These are phyloP conservation scores for Rutidosis leptorrhynchoides DNA, from an alignment of 129 eudicot species.

Conservation along the genomic window DNA sequence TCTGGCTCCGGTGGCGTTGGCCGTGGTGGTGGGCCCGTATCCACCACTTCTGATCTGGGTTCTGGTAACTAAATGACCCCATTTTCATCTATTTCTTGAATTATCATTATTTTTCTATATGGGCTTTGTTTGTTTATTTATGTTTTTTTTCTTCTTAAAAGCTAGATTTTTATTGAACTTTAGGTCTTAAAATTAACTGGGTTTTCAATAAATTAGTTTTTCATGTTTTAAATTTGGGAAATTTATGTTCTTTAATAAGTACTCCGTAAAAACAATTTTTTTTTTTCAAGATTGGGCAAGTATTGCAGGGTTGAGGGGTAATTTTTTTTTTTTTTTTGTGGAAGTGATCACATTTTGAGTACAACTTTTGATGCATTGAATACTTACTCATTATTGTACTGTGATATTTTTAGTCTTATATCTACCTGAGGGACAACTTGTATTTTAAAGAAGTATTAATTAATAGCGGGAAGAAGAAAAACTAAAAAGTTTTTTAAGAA, in stretches of 20 bases:
- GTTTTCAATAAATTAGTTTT: conserved; percentile 4
- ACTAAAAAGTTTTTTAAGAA: neutral
- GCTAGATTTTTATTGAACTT: neutral
- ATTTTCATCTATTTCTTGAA: conserved; percentile 4
- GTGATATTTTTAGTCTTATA: conserved; percentile 16
- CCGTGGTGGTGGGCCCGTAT: conserved; percentile 55
- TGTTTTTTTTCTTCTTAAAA: neutral
- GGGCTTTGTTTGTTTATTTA: neutral
- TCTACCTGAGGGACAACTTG: conserved; percentile 11
- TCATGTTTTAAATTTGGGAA: neutral
- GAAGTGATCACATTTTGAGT: conserved; percentile 23
- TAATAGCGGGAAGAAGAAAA: conserved; percentile 2
- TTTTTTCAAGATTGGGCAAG: conserved; percentile 6
- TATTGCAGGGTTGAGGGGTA: neutral
- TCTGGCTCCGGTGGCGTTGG: conserved; percentile 49
- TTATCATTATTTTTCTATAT: conserved; percentile 2
- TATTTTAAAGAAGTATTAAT: conserved; percentile 3
- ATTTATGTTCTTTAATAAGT: neutral
- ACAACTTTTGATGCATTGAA: conserved; percentile 23
- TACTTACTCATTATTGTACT: conserved; percentile 25
- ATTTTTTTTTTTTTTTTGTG: conserved; percentile 3
- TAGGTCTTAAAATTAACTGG: conserved; percentile 1
- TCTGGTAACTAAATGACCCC: conserved; percentile 47
- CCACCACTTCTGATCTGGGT: conserved; percentile 85
- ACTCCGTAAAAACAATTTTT: too few species aligned